Conservation (phyloP, 306 rosid species). For the Quercus alba region DNA sequence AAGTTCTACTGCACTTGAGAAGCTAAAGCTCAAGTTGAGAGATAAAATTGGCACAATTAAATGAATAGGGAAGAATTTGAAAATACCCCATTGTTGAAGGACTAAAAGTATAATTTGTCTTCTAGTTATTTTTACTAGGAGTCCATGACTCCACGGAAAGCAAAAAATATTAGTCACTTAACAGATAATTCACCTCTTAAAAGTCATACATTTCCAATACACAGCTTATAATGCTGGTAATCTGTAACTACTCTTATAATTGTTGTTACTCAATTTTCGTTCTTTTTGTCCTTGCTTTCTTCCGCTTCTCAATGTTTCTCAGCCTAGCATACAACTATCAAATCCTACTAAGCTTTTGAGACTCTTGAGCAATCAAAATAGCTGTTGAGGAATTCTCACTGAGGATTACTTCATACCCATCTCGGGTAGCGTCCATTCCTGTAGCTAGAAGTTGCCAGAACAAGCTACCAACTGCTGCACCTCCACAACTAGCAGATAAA, state of each 20-base stretch:
- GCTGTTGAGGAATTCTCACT: conserved; percentile 59
- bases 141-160: neutral
- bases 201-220: neutral
- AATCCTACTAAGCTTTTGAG: conserved; percentile 56
- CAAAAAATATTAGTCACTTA: neutral
- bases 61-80: too few relatives aligned
- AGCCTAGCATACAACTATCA: conserved; percentile 68
- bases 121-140: neutral
- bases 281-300: conserved; percentile 28
- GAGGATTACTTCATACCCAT: conserved; percentile 73
- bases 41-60: too few relatives aligned
- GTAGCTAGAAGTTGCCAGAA: conserved; percentile 85
- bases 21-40: too few relatives aligned
- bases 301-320: conserved; percentile 57
- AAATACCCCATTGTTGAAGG: too few relatives aligned
- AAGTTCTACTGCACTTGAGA: too few relatives aligned
- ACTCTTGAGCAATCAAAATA: conserved; percentile 57
- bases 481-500: conserved; percentile 76
- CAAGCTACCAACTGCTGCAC: conserved; percentile 71
- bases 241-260: neutral
- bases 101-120: too few relatives aligned
- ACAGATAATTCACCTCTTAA: neutral
- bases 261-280: conserved; percentile 30
- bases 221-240: conserved; percentile 1
- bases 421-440: conserved; percentile 82